Evolutionary conservation across 1,139 yeast species (phyloP), one percentile per base, ranked within the genome.

Genomic region (Casaregolazyma lundiana): DNA sequence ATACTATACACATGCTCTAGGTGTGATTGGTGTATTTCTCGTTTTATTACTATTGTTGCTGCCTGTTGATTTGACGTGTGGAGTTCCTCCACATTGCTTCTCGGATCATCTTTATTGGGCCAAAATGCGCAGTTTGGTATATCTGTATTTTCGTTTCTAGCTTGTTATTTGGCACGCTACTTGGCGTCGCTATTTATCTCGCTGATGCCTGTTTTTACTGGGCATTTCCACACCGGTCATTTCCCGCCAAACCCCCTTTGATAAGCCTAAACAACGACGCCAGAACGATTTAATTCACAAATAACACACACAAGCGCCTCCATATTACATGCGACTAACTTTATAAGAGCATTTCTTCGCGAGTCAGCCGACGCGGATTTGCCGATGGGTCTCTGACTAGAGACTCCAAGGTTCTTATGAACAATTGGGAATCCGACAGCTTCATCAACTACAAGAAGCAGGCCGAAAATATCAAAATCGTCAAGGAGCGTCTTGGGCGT

Each of bases 401-500:
- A 70, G 97, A 90, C 72, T 87, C 97, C 54, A 85, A 88, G 72
- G 97, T 92, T 54, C 76, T 80, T 73, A 94, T 85, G 78, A 90
- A 88, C 78, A 77, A 84, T 73, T 79, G 89, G 77, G 98, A 92
- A 75, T 53, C 80, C 64, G 81, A 79, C 70, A 85, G 92, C 50
- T 89, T 81, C 77, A 73, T 68, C 62, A 67, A 68, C 61, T 68
- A 68, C 67, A 66, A 67, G 62, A 55, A 68, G 59, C 64, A 68
- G 55, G 59, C 64, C 73, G 96, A 88, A 72, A 88, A 84, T 65
- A 83, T 90, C 59, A 78, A 85, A 61, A 84, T 88, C 62, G 97
- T 92, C 64, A 83, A 84, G 73, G 73, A 78, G 60, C 84, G 97
- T 75, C 78, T 90, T 62, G 79, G 80, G 67, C 85, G 97, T 71